These are phyloP conservation scores for Penicillium glabrum DNA, from an alignment of 2,329 filamentous ascomycete species.

Conservation along the genomic window DNA sequence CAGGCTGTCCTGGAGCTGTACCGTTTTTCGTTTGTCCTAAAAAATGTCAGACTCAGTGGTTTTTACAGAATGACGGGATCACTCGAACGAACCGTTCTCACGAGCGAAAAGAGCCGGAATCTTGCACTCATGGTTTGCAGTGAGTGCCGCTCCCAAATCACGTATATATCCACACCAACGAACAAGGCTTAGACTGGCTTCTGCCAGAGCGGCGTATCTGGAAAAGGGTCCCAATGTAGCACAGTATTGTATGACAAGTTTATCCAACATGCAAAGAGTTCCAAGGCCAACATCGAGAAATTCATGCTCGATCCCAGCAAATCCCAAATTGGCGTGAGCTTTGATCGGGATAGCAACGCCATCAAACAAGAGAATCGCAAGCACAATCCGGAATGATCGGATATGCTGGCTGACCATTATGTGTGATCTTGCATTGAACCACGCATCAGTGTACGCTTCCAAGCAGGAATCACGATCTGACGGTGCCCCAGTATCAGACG, in stretches of 20 bases:
- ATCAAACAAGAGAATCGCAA: conserved; percentile 22
- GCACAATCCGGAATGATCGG: conserved; percentile 21
- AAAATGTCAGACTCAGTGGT: neutral
- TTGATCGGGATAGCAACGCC: conserved; percentile 19
- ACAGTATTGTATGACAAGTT: conserved; percentile 19
- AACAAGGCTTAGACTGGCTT: conserved; percentile 19
- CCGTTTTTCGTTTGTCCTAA: neutral
- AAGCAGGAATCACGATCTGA: neutral
- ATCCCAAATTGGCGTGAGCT: neutral
- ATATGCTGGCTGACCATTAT: conserved; percentile 8
- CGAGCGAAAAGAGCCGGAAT: conserved; percentile 3
- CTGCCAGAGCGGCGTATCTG: conserved; percentile 15
- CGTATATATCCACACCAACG: conserved; percentile 26
- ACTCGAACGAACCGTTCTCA: neutral
- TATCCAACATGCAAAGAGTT: conserved; percentile 13
- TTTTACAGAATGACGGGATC: neutral
- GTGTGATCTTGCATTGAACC: conserved; percentile 12
- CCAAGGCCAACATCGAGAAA: conserved; percentile 16
- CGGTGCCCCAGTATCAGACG: neutral
- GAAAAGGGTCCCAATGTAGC: conserved; percentile 18
- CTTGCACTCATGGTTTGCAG: conserved; percentile 13
- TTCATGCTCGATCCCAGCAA: conserved; percentile 3
- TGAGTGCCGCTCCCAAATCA: conserved; percentile 23
- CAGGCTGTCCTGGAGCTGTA: neutral
- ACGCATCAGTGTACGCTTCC: conserved; percentile 17